Evolutionary conservation across 306 rosid species (phyloP).

Genomic region (Pyrus betulifolia): DNA sequence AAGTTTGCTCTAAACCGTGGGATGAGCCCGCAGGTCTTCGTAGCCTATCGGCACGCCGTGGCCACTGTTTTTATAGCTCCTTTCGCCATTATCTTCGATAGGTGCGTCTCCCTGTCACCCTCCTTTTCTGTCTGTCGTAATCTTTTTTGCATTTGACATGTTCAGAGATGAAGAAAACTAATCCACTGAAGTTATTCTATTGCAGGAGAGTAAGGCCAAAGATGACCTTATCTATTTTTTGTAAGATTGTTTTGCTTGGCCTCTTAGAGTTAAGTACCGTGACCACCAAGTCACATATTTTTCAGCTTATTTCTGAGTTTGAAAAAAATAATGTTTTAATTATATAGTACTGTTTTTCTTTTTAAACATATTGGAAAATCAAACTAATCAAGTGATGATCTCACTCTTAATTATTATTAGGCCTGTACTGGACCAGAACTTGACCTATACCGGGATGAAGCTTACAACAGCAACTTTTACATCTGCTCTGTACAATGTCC

Average conservation of each 20-base stretch:
- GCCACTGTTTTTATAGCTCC: slow-evolving; percentile 38
- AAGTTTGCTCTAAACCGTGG: slow-evolving; percentile 42
- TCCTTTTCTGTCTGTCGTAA: neutral
- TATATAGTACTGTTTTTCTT: neutral
- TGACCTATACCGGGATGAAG: slow-evolving; percentile 47
- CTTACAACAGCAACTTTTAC: slow-evolving; percentile 46
- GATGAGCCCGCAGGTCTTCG: slow-evolving; percentile 42
- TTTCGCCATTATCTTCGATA: slow-evolving; percentile 41
- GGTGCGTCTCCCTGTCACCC: slow-evolving; percentile 7
- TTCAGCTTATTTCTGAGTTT: neutral
- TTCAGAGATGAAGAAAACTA: neutral
- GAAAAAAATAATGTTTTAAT: neutral
- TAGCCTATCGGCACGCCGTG: slow-evolving; percentile 33
- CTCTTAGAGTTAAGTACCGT: slow-evolving; percentile 28
- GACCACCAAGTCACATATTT: neutral
- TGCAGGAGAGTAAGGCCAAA: slow-evolving; percentile 44
- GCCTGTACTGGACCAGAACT: slow-evolving; percentile 54
- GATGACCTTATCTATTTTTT: slow-evolving; percentile 31
- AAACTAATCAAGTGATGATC: neutral
- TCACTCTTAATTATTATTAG: slow-evolving; percentile 2
- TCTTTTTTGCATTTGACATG: neutral
- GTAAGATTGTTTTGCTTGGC: slow-evolving; percentile 29
- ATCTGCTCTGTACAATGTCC: slow-evolving; percentile 44
- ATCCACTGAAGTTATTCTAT: neutral
- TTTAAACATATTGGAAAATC: neutral